Percentiles rank a stretch among this genome's conserved stretches.
phyloP scores from a whole-genome alignment of 805 yeast species.

The Ogataea corticis region DNA sequence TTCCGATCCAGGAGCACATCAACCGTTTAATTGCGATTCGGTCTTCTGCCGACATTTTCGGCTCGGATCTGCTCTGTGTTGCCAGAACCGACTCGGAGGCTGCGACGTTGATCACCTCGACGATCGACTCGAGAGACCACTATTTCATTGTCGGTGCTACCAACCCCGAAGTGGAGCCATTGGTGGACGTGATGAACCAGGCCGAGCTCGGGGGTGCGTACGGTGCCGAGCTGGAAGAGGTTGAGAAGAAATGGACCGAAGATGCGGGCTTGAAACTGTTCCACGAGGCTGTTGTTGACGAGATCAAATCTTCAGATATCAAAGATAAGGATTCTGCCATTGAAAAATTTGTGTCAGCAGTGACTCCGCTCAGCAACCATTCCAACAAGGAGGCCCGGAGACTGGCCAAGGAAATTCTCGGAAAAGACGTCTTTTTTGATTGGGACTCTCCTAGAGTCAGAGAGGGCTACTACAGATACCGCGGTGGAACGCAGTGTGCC shows the following conservation, averaged over 20 bases:
- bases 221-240: slow-evolving; percentile 66
- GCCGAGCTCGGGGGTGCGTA: slow-evolving; percentile 76
- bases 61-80: slow-evolving; percentile 80
- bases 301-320: slow-evolving; percentile 59
- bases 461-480: slow-evolving; percentile 95
- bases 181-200: slow-evolving; percentile 73
- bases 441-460: slow-evolving; percentile 96
- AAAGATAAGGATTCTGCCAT: slow-evolving; percentile 64
- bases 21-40: slow-evolving; percentile 92
- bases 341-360: slow-evolving; percentile 62
- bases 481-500: slow-evolving; percentile 97
- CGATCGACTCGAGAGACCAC: slow-evolving; percentile 94
- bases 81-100: slow-evolving; percentile 99
- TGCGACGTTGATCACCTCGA: slow-evolving; percentile 90
- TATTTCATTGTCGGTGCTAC: slow-evolving; percentile 89
- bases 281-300: slow-evolving; percentile 90
- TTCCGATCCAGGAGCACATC: slow-evolving; percentile 96
- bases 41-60: slow-evolving; percentile 92
- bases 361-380: slow-evolving; percentile 71
- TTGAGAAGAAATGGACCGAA: slow-evolving; percentile 81
- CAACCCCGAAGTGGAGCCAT: slow-evolving; percentile 73
- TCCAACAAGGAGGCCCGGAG: slow-evolving; percentile 80
- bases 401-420: slow-evolving; percentile 72
- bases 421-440: slow-evolving; percentile 83
- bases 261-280: slow-evolving; percentile 84